Base-by-base conservation (phyloP, 148 eudicot genomes). In the Rhododendron kiyosumense region DNA sequence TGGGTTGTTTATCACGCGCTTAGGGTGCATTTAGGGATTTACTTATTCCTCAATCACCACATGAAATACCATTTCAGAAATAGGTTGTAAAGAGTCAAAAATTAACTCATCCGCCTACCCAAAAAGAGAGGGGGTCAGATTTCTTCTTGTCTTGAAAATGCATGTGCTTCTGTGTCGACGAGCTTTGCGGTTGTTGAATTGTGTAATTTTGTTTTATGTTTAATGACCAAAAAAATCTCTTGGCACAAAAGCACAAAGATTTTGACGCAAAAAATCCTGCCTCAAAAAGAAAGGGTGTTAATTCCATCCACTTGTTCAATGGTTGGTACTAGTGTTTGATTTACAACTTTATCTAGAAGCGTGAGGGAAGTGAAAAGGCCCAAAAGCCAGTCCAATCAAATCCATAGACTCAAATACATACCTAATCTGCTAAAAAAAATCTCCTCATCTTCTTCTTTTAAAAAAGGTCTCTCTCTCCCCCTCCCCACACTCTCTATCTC, bases 241-340 rank as follows among this genome's bases (percentile, higher is more conserved):
- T 6, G 0, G 0, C 43, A 41, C 7, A 5, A 5, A 6, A 41
- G 43, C 7, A 5, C 7, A 0, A 0, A 1, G 0, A 0, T 41
- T 5, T 6, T 41, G 1, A 6, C 45, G 1, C 8, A 41, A 6
- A 41, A 1, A 41, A 41, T 41, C 7, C 8, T 5, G 7, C 45
- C 45, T 41, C 8, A 41, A 6, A 5, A 6, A 6, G 7, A 41
- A 0, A 4, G 41, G 38, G 75, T 28, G 7, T 13, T 69, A 69
- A 28, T 3, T 69, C 18, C 34, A 28, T 69, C 75, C 75, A 28
- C 75, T 69, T 11, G 75, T 69, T 69, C 36, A 69, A 3, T 69
- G 75, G 36, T 28, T 69, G 71, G 71, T n/a, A n/a, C 32, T n/a
- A 65, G 71, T 10, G 71, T 65, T n/a, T 65, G 71, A 65, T 65